phyloP scores from a whole-genome alignment of 2,329 filamentous ascomycete species.

The Triangularia setosa region DNA sequence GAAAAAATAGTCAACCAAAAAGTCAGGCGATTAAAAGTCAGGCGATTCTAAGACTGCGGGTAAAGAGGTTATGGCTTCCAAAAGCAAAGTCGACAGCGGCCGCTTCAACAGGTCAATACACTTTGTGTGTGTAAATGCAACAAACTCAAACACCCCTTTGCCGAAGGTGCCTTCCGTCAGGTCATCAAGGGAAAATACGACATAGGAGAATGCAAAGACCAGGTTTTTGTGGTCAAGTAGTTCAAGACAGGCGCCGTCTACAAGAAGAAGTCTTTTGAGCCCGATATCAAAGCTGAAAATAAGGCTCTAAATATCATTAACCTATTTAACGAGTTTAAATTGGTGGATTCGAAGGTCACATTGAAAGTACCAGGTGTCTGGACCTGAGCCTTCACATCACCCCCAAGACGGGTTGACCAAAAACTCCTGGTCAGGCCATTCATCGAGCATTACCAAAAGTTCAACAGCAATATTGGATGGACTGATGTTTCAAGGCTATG shows the following conservation, averaged over 20 bases:
- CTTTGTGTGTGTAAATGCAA: neutral
- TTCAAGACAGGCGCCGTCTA: slow-evolving; percentile 37
- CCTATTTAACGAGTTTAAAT: slow-evolving; percentile 32
- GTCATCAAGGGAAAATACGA: slow-evolving; percentile 32
- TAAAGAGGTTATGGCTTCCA: too few relatives aligned
- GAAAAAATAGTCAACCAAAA: too few relatives aligned
- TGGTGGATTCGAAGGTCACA: slow-evolving; percentile 32
- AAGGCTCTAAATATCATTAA: slow-evolving; percentile 36
- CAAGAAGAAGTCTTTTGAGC: slow-evolving; percentile 32
- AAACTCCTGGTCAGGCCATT: slow-evolving; percentile 35
- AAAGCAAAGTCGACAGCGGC: slow-evolving; percentile 22
- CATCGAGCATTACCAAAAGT: slow-evolving; percentile 41
- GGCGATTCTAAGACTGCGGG: too few relatives aligned
- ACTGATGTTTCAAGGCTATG: slow-evolving; percentile 28
- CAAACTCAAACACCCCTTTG: slow-evolving; percentile 24
- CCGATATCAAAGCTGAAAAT: slow-evolving; percentile 36
- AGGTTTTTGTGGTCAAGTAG: slow-evolving; percentile 36
- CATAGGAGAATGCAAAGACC: slow-evolving; percentile 28
- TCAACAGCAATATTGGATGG: slow-evolving; percentile 44
- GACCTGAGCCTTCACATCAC: slow-evolving; percentile 18
- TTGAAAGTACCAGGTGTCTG: slow-evolving; percentile 37
- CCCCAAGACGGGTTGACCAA: neutral
- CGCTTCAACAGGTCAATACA: slow-evolving; percentile 27
- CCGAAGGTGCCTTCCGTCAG: slow-evolving; percentile 27
- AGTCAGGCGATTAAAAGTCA: neutral